A percentile compares a stretch with the other conserved stretches of the same genome.
phyloP scores from a whole-genome alignment of 495 filamentous ascomycete species.

The Talaromyces nanjingensis region DNA sequence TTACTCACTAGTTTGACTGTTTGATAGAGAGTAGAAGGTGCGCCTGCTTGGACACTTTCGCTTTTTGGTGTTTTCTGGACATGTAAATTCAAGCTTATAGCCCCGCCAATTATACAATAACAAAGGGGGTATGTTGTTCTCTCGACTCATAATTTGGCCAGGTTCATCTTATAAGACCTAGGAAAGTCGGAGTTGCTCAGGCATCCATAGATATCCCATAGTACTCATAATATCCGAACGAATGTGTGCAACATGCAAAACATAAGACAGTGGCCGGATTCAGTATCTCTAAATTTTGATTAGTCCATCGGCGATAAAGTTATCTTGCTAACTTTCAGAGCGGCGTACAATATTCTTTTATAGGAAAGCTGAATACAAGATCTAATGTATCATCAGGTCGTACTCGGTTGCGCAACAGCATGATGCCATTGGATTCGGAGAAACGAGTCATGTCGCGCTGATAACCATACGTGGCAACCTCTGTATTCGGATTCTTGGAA shows the following conservation, averaged over 20 bases:
- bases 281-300: not conserved
- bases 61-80: not conserved
- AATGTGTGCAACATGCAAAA: not conserved
- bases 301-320: not conserved
- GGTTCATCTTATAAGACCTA: not conserved
- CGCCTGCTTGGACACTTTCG: too few relatives aligned
- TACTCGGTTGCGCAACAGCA: not conserved
- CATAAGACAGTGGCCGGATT: too few relatives aligned
- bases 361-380: not conserved
- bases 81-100: not conserved
- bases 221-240: not conserved
- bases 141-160: not conserved
- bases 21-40: not conserved
- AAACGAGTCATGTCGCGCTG: not conserved
- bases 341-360: not conserved
- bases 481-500: too few relatives aligned
- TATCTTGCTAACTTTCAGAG: not conserved
- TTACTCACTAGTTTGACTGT: conserved; percentile 2
- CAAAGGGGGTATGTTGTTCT: not conserved
- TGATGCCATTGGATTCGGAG: not conserved
- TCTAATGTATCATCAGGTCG: not conserved
- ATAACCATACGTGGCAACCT: not conserved
- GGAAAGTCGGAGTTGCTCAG: not conserved
- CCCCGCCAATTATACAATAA: not conserved
- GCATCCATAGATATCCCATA: not conserved